A percentile compares a stretch with the other conserved stretches of the same genome.
Evolutionary conservation across 805 yeast species (phyloP).

Genomic region (Schizosaccharomyces japonicus): DNA sequence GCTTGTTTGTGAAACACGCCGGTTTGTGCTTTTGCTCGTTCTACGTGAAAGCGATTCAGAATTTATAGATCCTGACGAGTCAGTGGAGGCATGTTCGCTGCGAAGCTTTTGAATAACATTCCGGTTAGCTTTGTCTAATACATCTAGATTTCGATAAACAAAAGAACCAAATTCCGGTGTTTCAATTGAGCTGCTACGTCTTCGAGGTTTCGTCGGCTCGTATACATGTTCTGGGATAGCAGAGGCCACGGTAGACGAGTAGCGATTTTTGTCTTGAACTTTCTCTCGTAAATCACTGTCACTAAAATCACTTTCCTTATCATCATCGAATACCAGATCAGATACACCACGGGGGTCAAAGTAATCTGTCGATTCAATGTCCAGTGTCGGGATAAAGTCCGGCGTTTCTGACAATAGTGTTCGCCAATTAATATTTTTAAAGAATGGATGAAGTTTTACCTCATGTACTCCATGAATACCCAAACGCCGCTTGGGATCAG

Average conservation of each 20-base stretch:
- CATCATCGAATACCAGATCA: no score
- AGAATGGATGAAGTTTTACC: conserved; percentile 2
- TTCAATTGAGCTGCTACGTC: background rate
- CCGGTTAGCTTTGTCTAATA: conserved; percentile 78
- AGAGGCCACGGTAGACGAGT: background rate
- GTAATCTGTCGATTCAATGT: background rate
- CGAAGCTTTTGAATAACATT: conserved; percentile 74
- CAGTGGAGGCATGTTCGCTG: background rate
- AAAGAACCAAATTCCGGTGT: conserved; percentile 62
- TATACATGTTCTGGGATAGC: background rate
- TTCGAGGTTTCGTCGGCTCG: background rate
- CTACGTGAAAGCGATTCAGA: no score
- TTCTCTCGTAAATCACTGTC: background rate
- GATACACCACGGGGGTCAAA: conserved; percentile 47
- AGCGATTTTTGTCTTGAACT: background rate
- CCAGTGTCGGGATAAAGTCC: background rate
- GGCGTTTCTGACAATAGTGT: background rate
- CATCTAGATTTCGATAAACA: conserved; percentile 66
- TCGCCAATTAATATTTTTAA: background rate
- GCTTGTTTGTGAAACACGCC: no score
- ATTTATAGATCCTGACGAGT: no score
- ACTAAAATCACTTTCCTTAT: background rate
- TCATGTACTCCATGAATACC: background rate
- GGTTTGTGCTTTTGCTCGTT: no score
- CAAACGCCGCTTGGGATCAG: conserved; percentile 26